Conservation (phyloP, 2,329 filamentous ascomycete species). For the Paecilomyces sp. region DNA sequence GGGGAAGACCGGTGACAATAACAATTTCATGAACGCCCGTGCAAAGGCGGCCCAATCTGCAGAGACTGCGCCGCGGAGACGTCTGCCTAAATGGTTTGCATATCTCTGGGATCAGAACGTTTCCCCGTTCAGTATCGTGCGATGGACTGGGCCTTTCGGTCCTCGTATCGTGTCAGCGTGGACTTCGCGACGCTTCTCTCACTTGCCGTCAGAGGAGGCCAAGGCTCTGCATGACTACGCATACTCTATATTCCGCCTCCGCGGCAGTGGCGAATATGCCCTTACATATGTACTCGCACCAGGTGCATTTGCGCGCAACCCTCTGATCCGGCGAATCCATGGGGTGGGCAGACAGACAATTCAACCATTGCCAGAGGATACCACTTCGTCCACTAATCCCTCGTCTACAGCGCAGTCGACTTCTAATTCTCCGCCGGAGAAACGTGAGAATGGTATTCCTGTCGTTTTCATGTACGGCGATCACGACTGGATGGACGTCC, state of each 20-base stretch:
- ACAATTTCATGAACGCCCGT: conserved; percentile 48
- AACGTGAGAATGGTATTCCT: conserved; percentile 62
- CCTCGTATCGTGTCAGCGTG: conserved; percentile 90
- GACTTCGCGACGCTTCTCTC: conserved; percentile 87
- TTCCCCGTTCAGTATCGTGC: conserved; percentile 85
- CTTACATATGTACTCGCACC: conserved; percentile 88
- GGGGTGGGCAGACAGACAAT: conserved; percentile 69
- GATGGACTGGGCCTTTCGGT: conserved; percentile 80
- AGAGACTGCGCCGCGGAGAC: conserved; percentile 48
- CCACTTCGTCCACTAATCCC: conserved; percentile 5
- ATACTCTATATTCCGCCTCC: conserved; percentile 87
- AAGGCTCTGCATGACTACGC: conserved; percentile 86
- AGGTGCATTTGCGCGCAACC: conserved; percentile 82
- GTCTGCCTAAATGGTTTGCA: conserved; percentile 75
- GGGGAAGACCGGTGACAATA: conserved; percentile 37
- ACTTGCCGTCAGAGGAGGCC: conserved; percentile 72
- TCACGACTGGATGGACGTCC: conserved; percentile 97
- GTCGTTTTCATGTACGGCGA: conserved; percentile 95
- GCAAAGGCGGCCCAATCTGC: conserved; percentile 29
- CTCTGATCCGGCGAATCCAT: conserved; percentile 79
- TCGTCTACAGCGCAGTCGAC: conserved; percentile 3
- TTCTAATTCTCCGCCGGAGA: conserved; percentile 24
- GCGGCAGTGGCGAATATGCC: conserved; percentile 88
- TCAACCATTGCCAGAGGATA: conserved; percentile 16
- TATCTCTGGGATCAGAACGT: conserved; percentile 98